phyloP scores from a whole-genome alignment of 805 yeast genomes.

The Hanseniaspora mollemarum region DNA sequence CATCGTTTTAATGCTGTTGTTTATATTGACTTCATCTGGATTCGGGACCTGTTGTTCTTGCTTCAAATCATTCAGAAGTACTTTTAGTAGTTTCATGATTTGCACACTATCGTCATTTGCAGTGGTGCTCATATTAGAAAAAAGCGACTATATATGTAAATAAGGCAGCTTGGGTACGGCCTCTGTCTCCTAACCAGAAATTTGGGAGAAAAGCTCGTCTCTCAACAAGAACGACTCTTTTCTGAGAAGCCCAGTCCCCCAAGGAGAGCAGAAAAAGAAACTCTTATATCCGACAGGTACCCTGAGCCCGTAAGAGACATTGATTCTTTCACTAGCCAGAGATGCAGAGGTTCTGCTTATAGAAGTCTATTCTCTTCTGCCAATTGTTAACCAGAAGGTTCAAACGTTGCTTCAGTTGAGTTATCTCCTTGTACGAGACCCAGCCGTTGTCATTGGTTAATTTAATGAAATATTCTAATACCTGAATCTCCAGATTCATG shows the following conservation, averaged over 20 bases:
- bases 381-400: constrained; percentile 14
- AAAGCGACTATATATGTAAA: no score
- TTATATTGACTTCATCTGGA: constrained; percentile 7
- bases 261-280: background rate
- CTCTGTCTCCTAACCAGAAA: no score
- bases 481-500: background rate
- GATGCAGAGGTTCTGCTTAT: constrained; percentile 22
- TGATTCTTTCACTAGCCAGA: no score
- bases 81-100: constrained; percentile 19
- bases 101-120: constrained; percentile 11
- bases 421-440: constrained; percentile 8
- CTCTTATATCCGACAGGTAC: constrained; percentile 1
- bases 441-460: background rate
- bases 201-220: no score
- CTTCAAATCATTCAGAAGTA: constrained; percentile 6
- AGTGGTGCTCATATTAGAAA: constrained; percentile 7
- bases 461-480: constrained; percentile 4
- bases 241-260: no score
- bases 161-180: no score
- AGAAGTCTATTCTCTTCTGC: constrained; percentile 19
- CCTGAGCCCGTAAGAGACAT: no score
- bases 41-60: background rate
- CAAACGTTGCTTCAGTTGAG: constrained; percentile 10
- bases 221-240: no score
- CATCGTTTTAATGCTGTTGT: constrained; percentile 15